Base-by-base conservation (phyloP, 352 stramenopile species). In the Phytophthora multivora region DNA sequence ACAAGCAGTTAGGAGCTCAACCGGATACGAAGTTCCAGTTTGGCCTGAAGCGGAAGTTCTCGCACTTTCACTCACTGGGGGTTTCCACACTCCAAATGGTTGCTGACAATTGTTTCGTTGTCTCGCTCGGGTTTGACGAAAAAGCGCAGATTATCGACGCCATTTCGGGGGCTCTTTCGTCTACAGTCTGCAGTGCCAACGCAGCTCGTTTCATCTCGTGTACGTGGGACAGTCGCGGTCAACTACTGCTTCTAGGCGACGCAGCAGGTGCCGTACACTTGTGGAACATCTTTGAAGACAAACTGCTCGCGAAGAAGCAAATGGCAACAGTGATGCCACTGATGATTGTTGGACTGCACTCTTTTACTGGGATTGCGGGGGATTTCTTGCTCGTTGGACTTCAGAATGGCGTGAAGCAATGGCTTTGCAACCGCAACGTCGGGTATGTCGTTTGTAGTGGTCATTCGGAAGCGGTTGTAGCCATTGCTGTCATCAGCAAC, bases 51-150 rank as follows among this genome's bases (percentile, higher is more conserved):
- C 78, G 80, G 31, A 83, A 83, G 51, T 81, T 83, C 55, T 50
- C 63, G 3, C 72, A 89, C 21, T 90, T 90, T 31, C 82, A 93
- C 43, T 69, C 74, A 7, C 79, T 91, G 9, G 79, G 84, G 3
- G 72, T 93, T 33, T 69, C 77, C 1, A 67, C 71, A 19, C 59
- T 91, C 15, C 59, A 82, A 45, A 55, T 90, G 25, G 61, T 93
- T 12, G 75, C 76, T 7, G 80, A 89, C 48, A 83, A 82, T 58
- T 90, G 79, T 31, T 82, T 92, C 40, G 70, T 93, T 9, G 80
- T 92, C 8, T 91, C 85, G 1, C 71, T 93, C 12, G 80, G 77
- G 6, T 93, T 86, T 49, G 85, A 93, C 38, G 74, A 90, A 16
- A 91, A 89, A 25, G 80, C 81, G 1, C 80, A 89, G 36, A 38